Conservation (phyloP, 257 asterid species). For the Anisodus tanguticus region DNA sequence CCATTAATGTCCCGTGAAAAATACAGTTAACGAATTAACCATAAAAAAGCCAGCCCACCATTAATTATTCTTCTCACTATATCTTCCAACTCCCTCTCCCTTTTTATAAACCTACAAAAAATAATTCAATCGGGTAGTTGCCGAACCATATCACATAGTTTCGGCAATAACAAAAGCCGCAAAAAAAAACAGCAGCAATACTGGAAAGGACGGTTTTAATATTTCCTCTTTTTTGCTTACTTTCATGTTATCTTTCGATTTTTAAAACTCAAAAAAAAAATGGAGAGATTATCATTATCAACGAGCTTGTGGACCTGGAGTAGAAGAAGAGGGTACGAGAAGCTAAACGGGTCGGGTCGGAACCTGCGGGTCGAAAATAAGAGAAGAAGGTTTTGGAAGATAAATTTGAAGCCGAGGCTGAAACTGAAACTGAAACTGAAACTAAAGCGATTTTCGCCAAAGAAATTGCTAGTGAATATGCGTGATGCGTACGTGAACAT, state of each 20-base stretch:
- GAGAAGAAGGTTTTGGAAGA: slow-evolving; percentile 52
- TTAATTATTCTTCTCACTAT: neutral
- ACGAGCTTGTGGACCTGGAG: slow-evolving; percentile 49
- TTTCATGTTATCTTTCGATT: neutral
- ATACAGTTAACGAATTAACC: slow-evolving; percentile 11
- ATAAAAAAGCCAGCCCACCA: neutral
- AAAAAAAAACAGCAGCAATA: too few relatives aligned
- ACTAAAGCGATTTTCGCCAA: slow-evolving; percentile 61
- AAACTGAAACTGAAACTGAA: slow-evolving; percentile 47
- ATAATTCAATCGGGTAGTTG: neutral
- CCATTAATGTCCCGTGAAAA: slow-evolving; percentile 15
- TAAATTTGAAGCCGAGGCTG: slow-evolving; percentile 37
- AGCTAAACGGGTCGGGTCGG: slow-evolving; percentile 38
- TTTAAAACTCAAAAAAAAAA: neutral
- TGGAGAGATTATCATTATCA: slow-evolving; percentile 36
- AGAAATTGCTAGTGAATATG: slow-evolving; percentile 54
- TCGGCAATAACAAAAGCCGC: too few relatives aligned
- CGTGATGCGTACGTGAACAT: slow-evolving; percentile 61
- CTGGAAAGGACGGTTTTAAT: too few relatives aligned
- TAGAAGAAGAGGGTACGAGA: slow-evolving; percentile 52
- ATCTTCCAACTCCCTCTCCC: neutral
- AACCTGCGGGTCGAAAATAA: neutral
- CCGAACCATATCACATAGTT: too few relatives aligned
- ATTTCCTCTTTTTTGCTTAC: neutral
- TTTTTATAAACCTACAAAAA: neutral